Evolutionary conservation across 352 stramenopile genomes (phyloP).

Genomic region (Pythium phragmiticola): DNA sequence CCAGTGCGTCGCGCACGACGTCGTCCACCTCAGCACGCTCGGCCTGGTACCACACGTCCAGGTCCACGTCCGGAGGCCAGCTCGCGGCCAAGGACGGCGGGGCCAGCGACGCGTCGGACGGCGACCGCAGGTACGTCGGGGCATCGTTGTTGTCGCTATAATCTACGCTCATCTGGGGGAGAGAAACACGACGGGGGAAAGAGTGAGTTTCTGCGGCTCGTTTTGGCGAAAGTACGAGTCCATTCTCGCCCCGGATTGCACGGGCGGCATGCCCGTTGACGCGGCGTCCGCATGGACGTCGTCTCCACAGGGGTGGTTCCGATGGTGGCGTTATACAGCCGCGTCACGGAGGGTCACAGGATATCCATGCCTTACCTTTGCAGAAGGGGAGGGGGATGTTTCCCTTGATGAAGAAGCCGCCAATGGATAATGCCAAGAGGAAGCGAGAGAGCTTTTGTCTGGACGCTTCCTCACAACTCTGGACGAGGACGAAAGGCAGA

Average conservation of each 20-base stretch:
- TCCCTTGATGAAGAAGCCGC: constrained; percentile 14
- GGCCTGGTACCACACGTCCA: constrained; percentile 73
- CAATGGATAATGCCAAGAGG: neutral
- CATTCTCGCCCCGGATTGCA: neutral
- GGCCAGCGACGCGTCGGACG: constrained; percentile 9
- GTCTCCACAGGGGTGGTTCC: neutral
- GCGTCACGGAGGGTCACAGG: neutral
- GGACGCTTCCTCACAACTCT: constrained; percentile 10
- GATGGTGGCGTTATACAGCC: neutral
- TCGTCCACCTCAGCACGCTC: constrained; percentile 74
- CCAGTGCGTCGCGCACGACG: constrained; percentile 54
- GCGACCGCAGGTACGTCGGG: constrained; percentile 18
- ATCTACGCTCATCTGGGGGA: constrained; percentile 25
- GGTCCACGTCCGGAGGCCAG: constrained; percentile 76
- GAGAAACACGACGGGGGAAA: neutral
- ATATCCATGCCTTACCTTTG: constrained; percentile 11
- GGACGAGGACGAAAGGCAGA: constrained; percentile 10
- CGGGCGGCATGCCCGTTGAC: neutral
- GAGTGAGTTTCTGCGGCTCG: neutral
- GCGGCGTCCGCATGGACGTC: neutral
- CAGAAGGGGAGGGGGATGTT: neutral
- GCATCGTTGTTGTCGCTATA: constrained; percentile 15
- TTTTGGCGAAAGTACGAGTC: neutral
- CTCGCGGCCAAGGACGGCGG: constrained; percentile 16
- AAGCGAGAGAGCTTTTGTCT: constrained; percentile 3